Conservation (phyloP, 257 asterid genomes). For the Solanum okadae region DNA sequence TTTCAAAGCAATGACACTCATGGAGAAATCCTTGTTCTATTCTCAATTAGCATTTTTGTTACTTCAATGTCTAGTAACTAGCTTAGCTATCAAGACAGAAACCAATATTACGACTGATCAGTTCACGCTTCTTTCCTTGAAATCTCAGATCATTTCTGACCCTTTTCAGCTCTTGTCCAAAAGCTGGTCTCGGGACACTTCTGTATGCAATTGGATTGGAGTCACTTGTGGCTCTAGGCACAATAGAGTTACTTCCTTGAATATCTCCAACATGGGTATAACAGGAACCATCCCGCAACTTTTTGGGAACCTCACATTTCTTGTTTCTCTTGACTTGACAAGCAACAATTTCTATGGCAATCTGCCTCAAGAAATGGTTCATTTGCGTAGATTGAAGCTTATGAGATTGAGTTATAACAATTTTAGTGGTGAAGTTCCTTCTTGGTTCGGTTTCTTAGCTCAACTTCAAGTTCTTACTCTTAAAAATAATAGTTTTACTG, state of each 20-base stretch:
- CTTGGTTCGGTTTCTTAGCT: background rate
- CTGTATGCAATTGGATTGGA: slow-evolving; percentile 11
- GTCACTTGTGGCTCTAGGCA: slow-evolving; percentile 3
- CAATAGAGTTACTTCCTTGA: background rate
- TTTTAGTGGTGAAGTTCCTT: background rate
- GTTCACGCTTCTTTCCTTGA: background rate
- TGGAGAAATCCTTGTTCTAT: background rate
- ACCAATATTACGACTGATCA: slow-evolving; percentile 5
- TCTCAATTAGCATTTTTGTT: background rate
- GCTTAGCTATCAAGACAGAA: background rate
- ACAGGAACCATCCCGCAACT: background rate
- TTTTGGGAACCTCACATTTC: slow-evolving; percentile 1
- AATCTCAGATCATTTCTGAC: background rate
- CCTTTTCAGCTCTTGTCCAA: background rate
- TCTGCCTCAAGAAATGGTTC: background rate
- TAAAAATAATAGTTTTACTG: background rate
- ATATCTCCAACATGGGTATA: background rate
- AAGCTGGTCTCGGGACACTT: background rate
- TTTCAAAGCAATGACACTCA: background rate
- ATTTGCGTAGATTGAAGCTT: background rate
- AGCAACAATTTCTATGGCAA: background rate
- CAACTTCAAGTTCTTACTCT: background rate
- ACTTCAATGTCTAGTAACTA: background rate
- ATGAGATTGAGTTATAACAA: background rate
- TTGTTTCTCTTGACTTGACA: background rate